These are phyloP conservation scores for Uronychia binucleata DNA, from an alignment of 73 alveolate genomes.

Conservation along the genomic window DNA sequence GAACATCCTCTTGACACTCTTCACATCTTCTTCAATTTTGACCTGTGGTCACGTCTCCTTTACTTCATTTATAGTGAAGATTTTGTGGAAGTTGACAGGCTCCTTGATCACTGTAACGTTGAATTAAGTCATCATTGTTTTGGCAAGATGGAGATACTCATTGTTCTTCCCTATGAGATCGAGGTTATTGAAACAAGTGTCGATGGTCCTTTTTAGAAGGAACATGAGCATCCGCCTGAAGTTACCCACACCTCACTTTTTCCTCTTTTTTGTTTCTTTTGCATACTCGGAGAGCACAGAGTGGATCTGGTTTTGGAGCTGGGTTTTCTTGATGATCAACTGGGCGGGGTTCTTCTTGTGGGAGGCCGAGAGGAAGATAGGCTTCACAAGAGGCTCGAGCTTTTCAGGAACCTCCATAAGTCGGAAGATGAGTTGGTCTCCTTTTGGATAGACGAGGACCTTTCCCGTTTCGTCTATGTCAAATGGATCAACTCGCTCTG, in stretches of 20 bases:
- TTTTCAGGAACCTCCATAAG: not conserved
- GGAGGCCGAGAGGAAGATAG: not conserved
- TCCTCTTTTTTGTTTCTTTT: not conserved
- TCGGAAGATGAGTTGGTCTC: not conserved
- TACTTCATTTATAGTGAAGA: not conserved
- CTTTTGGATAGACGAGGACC: not conserved
- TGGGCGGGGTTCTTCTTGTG: not conserved
- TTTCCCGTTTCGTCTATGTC: not conserved
- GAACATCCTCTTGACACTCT: not conserved
- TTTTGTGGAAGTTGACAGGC: not conserved
- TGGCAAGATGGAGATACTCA: not conserved
- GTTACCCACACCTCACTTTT: not conserved
- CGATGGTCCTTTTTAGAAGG: not conserved
- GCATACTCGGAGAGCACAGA: not conserved
- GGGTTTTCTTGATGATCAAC: not conserved
- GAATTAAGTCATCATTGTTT: not conserved
- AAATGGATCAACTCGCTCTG: no score
- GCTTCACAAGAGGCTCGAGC: not conserved
- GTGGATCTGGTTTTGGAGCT: not conserved
- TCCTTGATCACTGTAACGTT: not conserved
- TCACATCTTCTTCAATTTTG: not conserved
- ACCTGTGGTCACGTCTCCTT: not conserved
- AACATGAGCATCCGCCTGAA: not conserved
- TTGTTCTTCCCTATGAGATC: not conserved
- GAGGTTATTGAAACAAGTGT: not conserved